Conservation (phyloP, 2,329 filamentous ascomycete genomes). For the Claviceps capensis region DNA sequence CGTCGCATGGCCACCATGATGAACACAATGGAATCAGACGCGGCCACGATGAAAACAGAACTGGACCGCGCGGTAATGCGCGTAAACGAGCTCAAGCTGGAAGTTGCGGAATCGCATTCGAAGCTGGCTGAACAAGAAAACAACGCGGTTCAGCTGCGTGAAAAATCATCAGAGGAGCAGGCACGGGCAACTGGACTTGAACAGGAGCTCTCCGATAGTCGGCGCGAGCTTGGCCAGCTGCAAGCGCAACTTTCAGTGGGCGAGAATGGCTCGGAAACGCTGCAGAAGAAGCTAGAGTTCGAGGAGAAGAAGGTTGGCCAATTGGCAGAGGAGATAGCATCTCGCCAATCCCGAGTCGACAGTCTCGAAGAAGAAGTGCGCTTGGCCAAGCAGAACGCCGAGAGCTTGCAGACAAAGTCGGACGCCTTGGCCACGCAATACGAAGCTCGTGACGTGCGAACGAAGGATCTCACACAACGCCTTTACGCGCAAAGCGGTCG, state of each 20-base stretch:
- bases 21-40: conserved; percentile 44
- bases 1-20: conserved; percentile 46
- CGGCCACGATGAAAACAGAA: conserved; percentile 47
- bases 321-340: conserved; percentile 57
- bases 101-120: conserved; percentile 41
- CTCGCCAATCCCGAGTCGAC: conserved; percentile 62
- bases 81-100: conserved; percentile 39
- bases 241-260: conserved; percentile 65
- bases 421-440: conserved; percentile 41
- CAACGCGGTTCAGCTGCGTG: conserved; percentile 35
- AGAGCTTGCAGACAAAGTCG: conserved; percentile 38
- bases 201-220: conserved; percentile 46
- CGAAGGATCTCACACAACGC: conserved; percentile 72
- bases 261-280: conserved; percentile 67
- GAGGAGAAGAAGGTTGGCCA: conserved; percentile 58
- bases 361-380: conserved; percentile 64
- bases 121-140: conserved; percentile 38
- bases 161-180: conserved; percentile 38
- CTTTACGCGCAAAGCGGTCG: conserved; percentile 76
- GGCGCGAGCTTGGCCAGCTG: conserved; percentile 53
- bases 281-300: conserved; percentile 61
- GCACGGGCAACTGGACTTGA: conserved; percentile 42
- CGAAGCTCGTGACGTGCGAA: conserved; percentile 55
- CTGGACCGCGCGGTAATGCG: conserved; percentile 44
- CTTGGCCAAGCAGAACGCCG: conserved; percentile 51